Evolutionary conservation across 768 basidiomycete genomes (phyloP), one percentile per base, ranked within the genome.

Genomic region (Kwoniella dejecticola): DNA sequence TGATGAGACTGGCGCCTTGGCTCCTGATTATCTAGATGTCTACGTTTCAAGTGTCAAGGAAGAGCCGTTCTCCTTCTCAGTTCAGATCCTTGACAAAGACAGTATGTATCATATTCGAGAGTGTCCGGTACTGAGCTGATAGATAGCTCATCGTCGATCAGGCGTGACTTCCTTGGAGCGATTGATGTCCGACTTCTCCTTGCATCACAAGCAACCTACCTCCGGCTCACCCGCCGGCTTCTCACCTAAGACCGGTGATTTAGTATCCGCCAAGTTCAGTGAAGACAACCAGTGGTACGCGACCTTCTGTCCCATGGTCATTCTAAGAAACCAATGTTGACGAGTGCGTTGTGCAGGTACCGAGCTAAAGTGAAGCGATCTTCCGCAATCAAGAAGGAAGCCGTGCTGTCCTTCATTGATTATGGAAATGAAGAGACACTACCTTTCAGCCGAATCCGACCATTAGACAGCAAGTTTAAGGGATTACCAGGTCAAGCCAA

Each of bases 241-340:
- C 71, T 81, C 82, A 4, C 95, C 95, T 0, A 87, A 86, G 74
- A 85, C 84, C 19, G 93, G 93, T 7, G 93, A 97, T 58, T 82
- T 97, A 26, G 90, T 99, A 17, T 91, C 91, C 12, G 95, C 93
- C 17, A 92, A 92, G 75, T 97, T 97, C 80, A 89, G 89, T 41
- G 81, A 76, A 41, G 82, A 82, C 48, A 89, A 96, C 71, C 90
- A 90, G 7, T 99, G 95, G 96, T 69, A 23, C 13, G 36, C 13
- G 19, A 21, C 44, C n/a, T 27, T 29, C 38, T n/a, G n/a, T n/a
- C n/a, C n/a, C n/a, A n/a, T n/a, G n/a, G n/a, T n/a, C n/a, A n/a
- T n/a, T n/a, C n/a, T n/a, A n/a, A n/a, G n/a, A n/a, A n/a, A n/a
- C n/a, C n/a, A n/a, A n/a, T n/a, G n/a, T n/a, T n/a, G n/a, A n/a